Evolutionary conservation across 208 protist genomes (phyloP).

Genomic region (Acanthamoeba polyphaga): DNA sequence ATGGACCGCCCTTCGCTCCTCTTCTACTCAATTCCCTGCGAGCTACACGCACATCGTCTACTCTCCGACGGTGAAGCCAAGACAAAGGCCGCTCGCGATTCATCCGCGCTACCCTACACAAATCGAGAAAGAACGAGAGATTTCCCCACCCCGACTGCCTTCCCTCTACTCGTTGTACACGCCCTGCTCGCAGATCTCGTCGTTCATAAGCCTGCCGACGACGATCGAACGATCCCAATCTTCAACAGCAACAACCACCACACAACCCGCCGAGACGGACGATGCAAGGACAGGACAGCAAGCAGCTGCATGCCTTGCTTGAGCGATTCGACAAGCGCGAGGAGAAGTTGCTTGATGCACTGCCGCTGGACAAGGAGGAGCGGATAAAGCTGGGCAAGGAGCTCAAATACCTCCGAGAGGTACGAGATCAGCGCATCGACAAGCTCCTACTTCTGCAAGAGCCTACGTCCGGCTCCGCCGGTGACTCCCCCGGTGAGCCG

Average conservation of each 20-base stretch:
- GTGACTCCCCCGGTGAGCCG: neutral
- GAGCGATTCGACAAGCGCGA: constrained; percentile 32
- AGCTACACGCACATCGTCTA: neutral
- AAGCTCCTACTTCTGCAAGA: neutral
- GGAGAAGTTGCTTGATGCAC: neutral
- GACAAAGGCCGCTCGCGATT: neutral
- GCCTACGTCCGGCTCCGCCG: neutral
- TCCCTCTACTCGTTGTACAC: neutral
- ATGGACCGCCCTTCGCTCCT: neutral
- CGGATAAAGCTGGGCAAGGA: neutral
- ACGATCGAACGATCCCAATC: neutral
- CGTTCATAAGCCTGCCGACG: neutral
- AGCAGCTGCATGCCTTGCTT: constrained; percentile 48
- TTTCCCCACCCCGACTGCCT: neutral
- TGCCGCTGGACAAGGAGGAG: neutral
- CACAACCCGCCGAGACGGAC: neutral
- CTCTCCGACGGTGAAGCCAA: neutral
- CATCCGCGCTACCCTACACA: neutral
- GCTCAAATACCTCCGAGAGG: constrained; percentile 18
- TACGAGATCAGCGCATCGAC: constrained; percentile 22
- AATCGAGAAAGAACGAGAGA: neutral
- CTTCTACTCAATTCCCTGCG: constrained; percentile 32
- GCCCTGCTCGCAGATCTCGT: neutral
- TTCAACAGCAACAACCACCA: neutral
- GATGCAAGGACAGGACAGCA: constrained; percentile 9